Conservation (phyloP, 345 rosid genomes). For the Boechera retrofracta region DNA sequence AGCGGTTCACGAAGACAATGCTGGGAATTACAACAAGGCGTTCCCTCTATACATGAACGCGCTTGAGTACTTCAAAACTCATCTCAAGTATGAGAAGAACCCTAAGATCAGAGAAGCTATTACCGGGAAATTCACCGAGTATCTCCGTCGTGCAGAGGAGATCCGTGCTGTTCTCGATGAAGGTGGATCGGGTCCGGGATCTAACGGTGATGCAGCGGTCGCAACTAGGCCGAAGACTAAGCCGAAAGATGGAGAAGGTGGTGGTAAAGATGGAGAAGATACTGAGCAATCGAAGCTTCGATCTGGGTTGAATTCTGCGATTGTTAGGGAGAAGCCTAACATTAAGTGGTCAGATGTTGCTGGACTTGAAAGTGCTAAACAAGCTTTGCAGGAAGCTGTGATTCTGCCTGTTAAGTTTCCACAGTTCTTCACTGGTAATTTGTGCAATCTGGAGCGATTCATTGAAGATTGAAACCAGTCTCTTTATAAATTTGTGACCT, state of each 20-base stretch:
- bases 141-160: constrained; percentile 97
- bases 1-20: constrained; percentile 89
- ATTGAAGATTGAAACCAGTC: background rate
- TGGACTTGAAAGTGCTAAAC: constrained; percentile 93
- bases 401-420: constrained; percentile 94
- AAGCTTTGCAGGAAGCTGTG: constrained; percentile 91
- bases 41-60: constrained; percentile 93
- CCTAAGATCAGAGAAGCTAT: constrained; percentile 86
- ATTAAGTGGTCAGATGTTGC: constrained; percentile 94
- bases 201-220: constrained; percentile 78
- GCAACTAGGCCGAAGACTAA: constrained; percentile 75
- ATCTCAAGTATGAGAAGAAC: constrained; percentile 95
- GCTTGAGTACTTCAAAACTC: constrained; percentile 92
- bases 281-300: constrained; percentile 80
- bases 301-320: constrained; percentile 84
- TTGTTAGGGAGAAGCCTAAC: constrained; percentile 86
- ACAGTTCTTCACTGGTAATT: constrained; percentile 87
- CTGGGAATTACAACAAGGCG: constrained; percentile 87
- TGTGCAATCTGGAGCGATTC: background rate
- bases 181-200: constrained; percentile 76
- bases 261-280: constrained; percentile 73
- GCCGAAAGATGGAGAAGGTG: constrained; percentile 77
- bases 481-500: background rate
- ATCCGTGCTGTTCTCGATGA: constrained; percentile 87
- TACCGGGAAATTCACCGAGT: constrained; percentile 82